Evolutionary conservation across 768 basidiomycete genomes (phyloP), one percentile per base, ranked within the genome.

Genomic region (Pleurotus sapidus): DNA sequence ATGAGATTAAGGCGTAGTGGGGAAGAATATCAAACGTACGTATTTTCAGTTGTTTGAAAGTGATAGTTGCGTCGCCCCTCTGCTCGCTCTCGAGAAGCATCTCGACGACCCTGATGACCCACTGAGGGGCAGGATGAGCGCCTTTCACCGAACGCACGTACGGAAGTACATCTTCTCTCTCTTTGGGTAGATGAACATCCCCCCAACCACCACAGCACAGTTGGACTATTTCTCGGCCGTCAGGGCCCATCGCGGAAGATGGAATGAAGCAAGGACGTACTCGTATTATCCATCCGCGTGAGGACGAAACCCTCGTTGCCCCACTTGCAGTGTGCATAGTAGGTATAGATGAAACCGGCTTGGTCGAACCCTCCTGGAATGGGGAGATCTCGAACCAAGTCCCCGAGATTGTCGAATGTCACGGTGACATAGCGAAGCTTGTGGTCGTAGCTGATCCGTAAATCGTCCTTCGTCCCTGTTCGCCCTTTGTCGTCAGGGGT

Each of bases 361-460:
- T 57, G 15, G 11, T 25, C 23, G 25, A 54, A 62, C 5, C 46
- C 57, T 11, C 56, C 54, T 20, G 64, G 61, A 40, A 63, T 56
- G 8, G 62, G 55, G 12, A 67, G 55, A 3, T 14, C 34, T 3
- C 49, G 55, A 7, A 53, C 54, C 8, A 67, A n/a, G 15, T 60
- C 55, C 5, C 63, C 56, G n/a, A 64, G 38, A 9, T 67, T 56
- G 2, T 56, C 51, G 39, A 64, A 66, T n/a, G 55, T 49, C 4
- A 50, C 30, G 3, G 60, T 61, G 0, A 55, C 39, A 45, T 67
- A 68, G 14, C 55, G 56, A 59, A 66, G 46, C 17, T 65, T 60
- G 15, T 61, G 57, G 30, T 63, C 55, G 38, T 60, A 64, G 5
- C 47, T 25, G 24, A 59, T 5, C 6, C 38, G 34, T 15, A 53